phyloP scores from a whole-genome alignment of 2,329 filamentous ascomycete genomes.

The Ceratocystis colombiana region DNA sequence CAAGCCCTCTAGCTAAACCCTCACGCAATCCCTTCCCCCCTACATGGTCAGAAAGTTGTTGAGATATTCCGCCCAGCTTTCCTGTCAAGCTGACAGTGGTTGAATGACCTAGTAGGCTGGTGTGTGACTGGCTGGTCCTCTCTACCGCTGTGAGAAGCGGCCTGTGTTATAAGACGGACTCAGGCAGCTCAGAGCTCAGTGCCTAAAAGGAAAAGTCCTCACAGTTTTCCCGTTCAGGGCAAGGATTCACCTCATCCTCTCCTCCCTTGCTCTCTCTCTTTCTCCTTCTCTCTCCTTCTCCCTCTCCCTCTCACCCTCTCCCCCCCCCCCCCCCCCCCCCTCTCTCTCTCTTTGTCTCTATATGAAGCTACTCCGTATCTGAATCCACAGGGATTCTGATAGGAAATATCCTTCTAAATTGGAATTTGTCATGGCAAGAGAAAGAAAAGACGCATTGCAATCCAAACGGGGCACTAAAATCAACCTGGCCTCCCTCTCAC shows the following conservation, averaged over 20 bases:
- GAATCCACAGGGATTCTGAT: conserved; percentile 9
- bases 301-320: too few species aligned
- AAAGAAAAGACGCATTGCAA: conserved; percentile 19
- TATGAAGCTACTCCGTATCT: too few species aligned
- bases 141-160: background rate
- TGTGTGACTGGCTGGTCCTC: background rate
- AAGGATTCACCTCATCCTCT: conserved; percentile 10
- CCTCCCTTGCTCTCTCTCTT: background rate
- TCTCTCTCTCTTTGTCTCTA: too few species aligned
- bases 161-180: conserved; percentile 8
- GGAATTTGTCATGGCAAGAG: conserved; percentile 7
- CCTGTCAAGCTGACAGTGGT: background rate
- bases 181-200: conserved; percentile 1
- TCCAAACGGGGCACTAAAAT: background rate
- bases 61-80: conserved; percentile 7
- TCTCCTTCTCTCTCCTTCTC: too few species aligned
- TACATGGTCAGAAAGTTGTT: background rate
- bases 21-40: background rate
- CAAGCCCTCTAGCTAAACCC: background rate
- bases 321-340: too few species aligned
- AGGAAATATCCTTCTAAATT: conserved; percentile 8
- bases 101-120: background rate
- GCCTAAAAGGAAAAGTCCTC: conserved; percentile 13
- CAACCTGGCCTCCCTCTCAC: background rate
- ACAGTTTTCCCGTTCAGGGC: background rate